Evolutionary conservation across 345 rosid genomes (phyloP).

Genomic region (Salix arbutifolia): DNA sequence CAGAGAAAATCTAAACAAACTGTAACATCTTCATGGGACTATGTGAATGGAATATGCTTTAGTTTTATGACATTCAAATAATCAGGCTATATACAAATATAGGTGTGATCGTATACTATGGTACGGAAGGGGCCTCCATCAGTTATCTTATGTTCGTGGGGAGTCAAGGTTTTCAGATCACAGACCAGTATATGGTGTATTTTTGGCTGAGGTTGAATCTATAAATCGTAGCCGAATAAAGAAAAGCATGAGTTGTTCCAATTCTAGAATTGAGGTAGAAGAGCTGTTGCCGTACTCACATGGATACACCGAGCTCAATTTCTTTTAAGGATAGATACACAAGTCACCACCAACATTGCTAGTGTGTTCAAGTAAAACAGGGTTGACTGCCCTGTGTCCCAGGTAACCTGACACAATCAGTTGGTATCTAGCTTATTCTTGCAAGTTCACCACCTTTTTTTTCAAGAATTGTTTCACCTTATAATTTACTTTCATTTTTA

Average conservation of each 20-base stretch:
- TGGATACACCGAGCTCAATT: slow-evolving; percentile 48
- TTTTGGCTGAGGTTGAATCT: slow-evolving; percentile 82
- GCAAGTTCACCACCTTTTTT: neutral
- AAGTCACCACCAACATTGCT: slow-evolving; percentile 8
- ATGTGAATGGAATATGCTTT: neutral
- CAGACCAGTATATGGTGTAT: slow-evolving; percentile 85
- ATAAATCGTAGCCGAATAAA: slow-evolving; percentile 46
- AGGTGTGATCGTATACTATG: slow-evolving; percentile 99
- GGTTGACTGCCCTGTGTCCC: neutral
- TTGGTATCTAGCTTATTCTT: neutral
- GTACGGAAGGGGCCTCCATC: slow-evolving; percentile 83
- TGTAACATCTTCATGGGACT: neutral
- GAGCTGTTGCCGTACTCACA: slow-evolving; percentile 66
- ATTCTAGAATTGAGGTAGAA: slow-evolving; percentile 81
- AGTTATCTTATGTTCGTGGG: slow-evolving; percentile 90
- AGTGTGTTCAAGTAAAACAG: neutral
- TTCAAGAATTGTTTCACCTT: neutral
- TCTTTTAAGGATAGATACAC: slow-evolving; percentile 32
- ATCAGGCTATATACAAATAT: slow-evolving; percentile 9
- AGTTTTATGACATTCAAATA: neutral
- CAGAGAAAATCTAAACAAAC: neutral
- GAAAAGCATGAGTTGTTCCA: slow-evolving; percentile 67
- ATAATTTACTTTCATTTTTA: neutral
- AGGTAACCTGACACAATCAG: slow-evolving; percentile 15
- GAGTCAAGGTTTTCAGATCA: slow-evolving; percentile 99